Base-by-base conservation (phyloP, 2,329 filamentous ascomycete species). In the Aureobasidium leucospermi region DNA sequence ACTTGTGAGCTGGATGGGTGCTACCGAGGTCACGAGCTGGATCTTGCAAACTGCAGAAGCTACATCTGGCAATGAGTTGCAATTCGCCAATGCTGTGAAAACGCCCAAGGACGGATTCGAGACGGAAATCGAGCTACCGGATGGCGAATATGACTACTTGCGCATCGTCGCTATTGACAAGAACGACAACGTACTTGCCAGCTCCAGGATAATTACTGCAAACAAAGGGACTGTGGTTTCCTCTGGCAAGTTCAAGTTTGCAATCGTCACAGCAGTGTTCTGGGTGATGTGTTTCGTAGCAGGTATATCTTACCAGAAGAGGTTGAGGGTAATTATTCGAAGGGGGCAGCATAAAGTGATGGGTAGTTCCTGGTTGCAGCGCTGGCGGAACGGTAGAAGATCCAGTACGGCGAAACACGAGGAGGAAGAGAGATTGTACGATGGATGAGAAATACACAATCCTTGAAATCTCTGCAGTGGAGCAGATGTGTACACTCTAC, bases 151-250 rank as follows among this genome's bases (percentile, higher is more conserved):
- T 4, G 19, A 34, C 7, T 58, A 49, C n/a, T n/a, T 58, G 39
- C 43, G 56, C 6, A 31, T 67, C 3, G 66, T 62, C 10, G 67
- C 67, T 1, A 43, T 66, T n/a, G 64, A 68, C 51, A 59, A 60
- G 4, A 51, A 62, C 7, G 64, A 64, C 49, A 60, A 61, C 4
- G 53, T 66, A 4, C 46, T 68, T 10, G 45, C 36, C 15, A 42
- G 8, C 49, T 53, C 49, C 5, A 53, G 42, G 28, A 31, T 9
- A 5, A 8, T 53, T 1, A 15, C 49, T 10, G 49, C 38, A 34
- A 7, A 29, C 13, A 32, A 16, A 41, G 38, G 8, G 15, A 42
- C 36, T 31, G 38, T 31, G 15, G 11, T 15, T 10, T 3, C n/a
- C 8, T 29, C 23, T 1, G 6, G 15, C 3, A 53, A 4, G 4